Evolutionary conservation across 495 filamentous ascomycete genomes (phyloP).

Genomic region (Aspergillus asperescens): DNA sequence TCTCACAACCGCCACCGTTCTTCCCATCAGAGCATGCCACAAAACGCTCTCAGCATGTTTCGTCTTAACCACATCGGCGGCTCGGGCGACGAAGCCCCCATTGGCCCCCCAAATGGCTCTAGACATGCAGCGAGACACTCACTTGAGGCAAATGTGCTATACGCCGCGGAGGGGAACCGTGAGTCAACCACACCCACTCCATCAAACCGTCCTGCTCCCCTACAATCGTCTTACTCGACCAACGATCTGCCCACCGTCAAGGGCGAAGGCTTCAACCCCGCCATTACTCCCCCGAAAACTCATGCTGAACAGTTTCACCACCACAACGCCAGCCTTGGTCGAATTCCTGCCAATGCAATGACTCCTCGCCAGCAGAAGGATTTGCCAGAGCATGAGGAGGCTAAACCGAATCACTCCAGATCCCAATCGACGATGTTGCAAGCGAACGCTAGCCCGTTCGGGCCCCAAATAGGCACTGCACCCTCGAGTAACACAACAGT

Average conservation of each 20-base stretch:
- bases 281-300: slow-evolving; percentile 55
- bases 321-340: slow-evolving; percentile 74
- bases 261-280: slow-evolving; percentile 45
- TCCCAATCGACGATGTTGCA: slow-evolving; percentile 68
- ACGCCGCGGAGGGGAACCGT: slow-evolving; percentile 25
- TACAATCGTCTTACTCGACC: slow-evolving; percentile 85
- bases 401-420: slow-evolving; percentile 35
- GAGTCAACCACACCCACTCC: slow-evolving; percentile 25
- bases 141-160: slow-evolving; percentile 50
- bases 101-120: slow-evolving; percentile 14
- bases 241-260: slow-evolving; percentile 87
- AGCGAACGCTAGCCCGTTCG: slow-evolving; percentile 67
- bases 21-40: slow-evolving; percentile 74
- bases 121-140: slow-evolving; percentile 45
- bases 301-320: slow-evolving; percentile 75
- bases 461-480: slow-evolving; percentile 35
- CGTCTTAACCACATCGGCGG: slow-evolving; percentile 31
- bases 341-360: slow-evolving; percentile 60
- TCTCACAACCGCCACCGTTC: slow-evolving; percentile 68
- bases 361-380: slow-evolving; percentile 64
- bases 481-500: slow-evolving; percentile 19
- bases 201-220: slow-evolving; percentile 31
- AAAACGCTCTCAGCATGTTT: slow-evolving; percentile 46
- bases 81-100: slow-evolving; percentile 20
- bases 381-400: slow-evolving; percentile 46